A percentile compares a stretch with the other conserved stretches of the same genome.
phyloP scores from a whole-genome alignment of 495 filamentous ascomycete species.

The Paragyromitra xinjiangensis region DNA sequence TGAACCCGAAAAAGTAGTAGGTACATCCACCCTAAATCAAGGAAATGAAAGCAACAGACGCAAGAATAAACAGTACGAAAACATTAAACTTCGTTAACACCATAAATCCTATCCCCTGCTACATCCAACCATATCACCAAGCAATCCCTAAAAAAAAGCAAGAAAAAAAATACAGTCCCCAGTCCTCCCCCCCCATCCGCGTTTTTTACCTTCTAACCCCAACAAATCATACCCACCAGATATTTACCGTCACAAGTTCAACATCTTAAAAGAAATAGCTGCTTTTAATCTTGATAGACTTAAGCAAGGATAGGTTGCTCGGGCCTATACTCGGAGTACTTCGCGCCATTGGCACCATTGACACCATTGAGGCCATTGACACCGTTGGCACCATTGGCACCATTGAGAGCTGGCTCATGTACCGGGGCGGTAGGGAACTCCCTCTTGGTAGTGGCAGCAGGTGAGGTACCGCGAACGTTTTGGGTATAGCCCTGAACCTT shows the following conservation, averaged over 20 bases:
- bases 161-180: conserved; percentile 15
- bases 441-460: conserved; percentile 24
- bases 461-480: conserved; percentile 36
- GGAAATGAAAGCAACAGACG: conserved; percentile 29
- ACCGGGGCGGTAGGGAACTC: conserved; percentile 35
- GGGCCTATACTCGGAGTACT: conserved; percentile 27
- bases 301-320: conserved; percentile 36
- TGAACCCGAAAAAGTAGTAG: conserved; percentile 41
- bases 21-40: conserved; percentile 44
- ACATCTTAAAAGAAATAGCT: not conserved
- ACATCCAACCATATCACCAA: conserved; percentile 9
- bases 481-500: conserved; percentile 78
- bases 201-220: conserved; percentile 32
- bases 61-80: conserved; percentile 39
- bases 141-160: conserved; percentile 1
- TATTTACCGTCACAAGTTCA: conserved; percentile 2
- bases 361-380: conserved; percentile 8
- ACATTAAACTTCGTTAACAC: conserved; percentile 34
- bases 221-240: conserved; percentile 11
- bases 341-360: conserved; percentile 8
- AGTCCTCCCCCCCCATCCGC: too few species aligned
- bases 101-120: conserved; percentile 12
- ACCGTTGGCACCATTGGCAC: conserved; percentile 12
- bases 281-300: not conserved
- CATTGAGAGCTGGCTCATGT: conserved; percentile 33